These are phyloP conservation scores for Penicillium digitatum DNA, from an alignment of 2,329 filamentous ascomycete species.

Conservation along the genomic window DNA sequence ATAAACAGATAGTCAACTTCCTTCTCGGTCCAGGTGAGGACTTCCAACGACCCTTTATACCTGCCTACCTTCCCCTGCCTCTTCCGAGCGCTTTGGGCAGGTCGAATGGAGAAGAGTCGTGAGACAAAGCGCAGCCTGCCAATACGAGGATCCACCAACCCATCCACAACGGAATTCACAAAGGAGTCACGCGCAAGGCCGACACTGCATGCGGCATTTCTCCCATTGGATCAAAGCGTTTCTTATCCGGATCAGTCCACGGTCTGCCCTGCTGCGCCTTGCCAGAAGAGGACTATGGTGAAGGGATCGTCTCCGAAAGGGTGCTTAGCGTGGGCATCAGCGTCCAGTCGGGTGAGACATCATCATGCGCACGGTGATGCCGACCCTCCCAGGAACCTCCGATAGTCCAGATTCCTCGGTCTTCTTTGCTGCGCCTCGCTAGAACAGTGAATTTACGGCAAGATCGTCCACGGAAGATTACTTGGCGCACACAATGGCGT, in stretches of 20 bases:
- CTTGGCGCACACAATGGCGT: not conserved
- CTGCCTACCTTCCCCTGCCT: not conserved
- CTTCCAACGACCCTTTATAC: slow-evolving; percentile 1
- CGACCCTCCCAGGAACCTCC: not conserved
- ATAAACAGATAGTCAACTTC: not conserved
- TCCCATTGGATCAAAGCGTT: slow-evolving; percentile 1
- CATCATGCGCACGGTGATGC: not conserved
- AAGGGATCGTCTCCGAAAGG: not conserved
- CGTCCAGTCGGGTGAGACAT: slow-evolving; percentile 1
- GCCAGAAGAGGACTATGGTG: not conserved
- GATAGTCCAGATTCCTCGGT: not conserved
- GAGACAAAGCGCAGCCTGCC: slow-evolving; percentile 1
- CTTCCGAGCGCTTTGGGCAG: not conserved
- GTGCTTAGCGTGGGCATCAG: not conserved
- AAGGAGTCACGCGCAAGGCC: slow-evolving; percentile 1
- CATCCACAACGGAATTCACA: not conserved
- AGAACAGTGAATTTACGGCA: not conserved
- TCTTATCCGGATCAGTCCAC: not conserved
- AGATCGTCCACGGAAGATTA: slow-evolving; percentile 1
- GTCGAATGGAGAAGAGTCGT: not conserved
- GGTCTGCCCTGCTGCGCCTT: not conserved
- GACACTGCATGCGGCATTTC: not conserved
- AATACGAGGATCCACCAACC: not conserved
- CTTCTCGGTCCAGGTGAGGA: not conserved
- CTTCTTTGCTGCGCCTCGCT: not conserved